phyloP scores from a whole-genome alignment of 106 monocot genomes.

The Dactylorhiza incarnata region DNA sequence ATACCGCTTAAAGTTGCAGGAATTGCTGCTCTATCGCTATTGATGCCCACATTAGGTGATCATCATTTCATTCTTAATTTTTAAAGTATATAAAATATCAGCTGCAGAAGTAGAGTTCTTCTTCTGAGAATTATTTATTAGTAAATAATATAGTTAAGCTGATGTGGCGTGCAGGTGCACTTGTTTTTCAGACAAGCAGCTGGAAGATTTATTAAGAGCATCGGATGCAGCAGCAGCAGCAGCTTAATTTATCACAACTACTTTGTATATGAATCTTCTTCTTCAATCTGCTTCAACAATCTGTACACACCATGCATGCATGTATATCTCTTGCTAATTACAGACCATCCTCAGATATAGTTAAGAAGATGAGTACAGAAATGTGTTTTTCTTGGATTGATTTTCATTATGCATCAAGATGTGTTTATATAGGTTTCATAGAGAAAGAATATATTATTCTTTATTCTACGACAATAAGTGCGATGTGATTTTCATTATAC shows the following conservation, averaged over 20 bases:
- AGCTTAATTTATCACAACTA: neutral
- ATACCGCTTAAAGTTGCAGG: slow-evolving; percentile 63
- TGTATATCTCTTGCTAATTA: neutral
- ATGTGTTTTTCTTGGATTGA: too few species aligned
- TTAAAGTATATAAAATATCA: neutral
- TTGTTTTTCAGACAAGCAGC: slow-evolving; percentile 30
- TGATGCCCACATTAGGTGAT: slow-evolving; percentile 88
- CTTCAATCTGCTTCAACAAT: neutral
- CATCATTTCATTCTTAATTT: neutral
- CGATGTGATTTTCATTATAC: too few species aligned
- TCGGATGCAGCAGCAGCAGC: neutral
- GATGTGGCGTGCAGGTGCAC: slow-evolving; percentile 22
- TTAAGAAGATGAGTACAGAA: too few species aligned
- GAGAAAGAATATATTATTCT: too few species aligned
- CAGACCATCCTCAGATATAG: too few species aligned
- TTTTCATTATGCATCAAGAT: too few species aligned
- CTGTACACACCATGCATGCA: neutral
- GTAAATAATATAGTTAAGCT: neutral
- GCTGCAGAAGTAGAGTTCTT: too few species aligned
- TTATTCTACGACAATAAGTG: too few species aligned
- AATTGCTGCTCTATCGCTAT: slow-evolving; percentile 32
- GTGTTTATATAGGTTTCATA: too few species aligned
- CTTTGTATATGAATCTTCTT: neutral
- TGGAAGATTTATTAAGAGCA: neutral
- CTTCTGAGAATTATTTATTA: too few species aligned